Evolutionary conservation across 2,329 filamentous ascomycete species (phyloP).

Genomic region (Proliferodiscus dingleyae): DNA sequence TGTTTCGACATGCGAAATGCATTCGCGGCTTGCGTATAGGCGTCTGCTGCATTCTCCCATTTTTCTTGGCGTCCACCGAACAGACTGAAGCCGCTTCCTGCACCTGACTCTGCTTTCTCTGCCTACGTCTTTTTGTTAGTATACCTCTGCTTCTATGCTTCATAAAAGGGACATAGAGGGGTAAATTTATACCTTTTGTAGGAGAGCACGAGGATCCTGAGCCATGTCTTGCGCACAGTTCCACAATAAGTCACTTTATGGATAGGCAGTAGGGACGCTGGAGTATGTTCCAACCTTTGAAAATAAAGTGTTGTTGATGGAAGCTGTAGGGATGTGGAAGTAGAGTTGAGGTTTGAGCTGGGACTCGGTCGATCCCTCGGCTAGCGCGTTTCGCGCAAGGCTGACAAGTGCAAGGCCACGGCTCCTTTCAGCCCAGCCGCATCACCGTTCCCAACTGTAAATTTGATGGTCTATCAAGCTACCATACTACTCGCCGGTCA

Average conservation of each 20-base stretch:
- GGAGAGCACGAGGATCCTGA: conserved; percentile 70
- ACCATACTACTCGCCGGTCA: no score
- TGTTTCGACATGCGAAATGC: conserved; percentile 84
- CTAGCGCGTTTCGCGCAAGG: neutral
- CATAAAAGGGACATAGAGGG: conserved; percentile 30
- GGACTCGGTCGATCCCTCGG: neutral
- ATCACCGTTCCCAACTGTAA: no score
- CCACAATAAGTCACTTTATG: no score
- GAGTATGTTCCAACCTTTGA: no score
- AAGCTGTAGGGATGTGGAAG: neutral
- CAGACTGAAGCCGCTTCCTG: conserved; percentile 78
- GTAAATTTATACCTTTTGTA: conserved; percentile 62
- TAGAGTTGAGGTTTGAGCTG: neutral
- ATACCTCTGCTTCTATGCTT: conserved; percentile 18
- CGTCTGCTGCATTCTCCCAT: conserved; percentile 80
- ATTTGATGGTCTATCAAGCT: no score
- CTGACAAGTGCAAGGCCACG: no score
- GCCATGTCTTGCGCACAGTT: no score
- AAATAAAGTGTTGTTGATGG: conserved; percentile 7
- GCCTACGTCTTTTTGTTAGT: conserved; percentile 52
- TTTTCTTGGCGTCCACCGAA: conserved; percentile 87
- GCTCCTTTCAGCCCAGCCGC: neutral
- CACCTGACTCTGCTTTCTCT: conserved; percentile 73
- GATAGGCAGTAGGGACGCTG: no score
- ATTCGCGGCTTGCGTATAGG: conserved; percentile 85